phyloP scores from a whole-genome alignment of 164 flowering plant genomes.

The Cinnamomum micranthum region DNA sequence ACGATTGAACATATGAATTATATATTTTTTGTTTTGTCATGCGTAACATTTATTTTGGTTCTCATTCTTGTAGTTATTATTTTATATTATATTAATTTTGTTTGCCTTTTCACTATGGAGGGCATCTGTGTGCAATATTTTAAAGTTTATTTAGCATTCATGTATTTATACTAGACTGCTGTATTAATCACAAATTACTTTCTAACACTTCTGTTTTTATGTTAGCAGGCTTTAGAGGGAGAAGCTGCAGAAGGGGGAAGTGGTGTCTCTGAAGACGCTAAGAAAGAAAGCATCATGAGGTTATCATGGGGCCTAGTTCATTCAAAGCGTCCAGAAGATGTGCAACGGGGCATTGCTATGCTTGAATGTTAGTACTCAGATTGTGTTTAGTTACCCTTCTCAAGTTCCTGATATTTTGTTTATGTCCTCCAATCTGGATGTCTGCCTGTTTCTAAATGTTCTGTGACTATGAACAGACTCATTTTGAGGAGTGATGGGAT shows the following conservation, averaged over 20 bases:
- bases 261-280: conserved; percentile 48
- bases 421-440: background rate
- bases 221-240: conserved; percentile 69
- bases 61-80: background rate
- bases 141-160: background rate
- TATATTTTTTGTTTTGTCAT: background rate
- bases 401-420: background rate
- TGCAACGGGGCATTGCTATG: conserved; percentile 94
- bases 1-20: background rate
- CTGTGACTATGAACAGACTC: background rate
- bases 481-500: too few species aligned
- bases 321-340: conserved; percentile 78
- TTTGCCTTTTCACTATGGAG: background rate
- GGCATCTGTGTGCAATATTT: background rate
- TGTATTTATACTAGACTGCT: too few species aligned
- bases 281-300: conserved; percentile 72
- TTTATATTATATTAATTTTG: background rate
- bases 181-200: too few species aligned
- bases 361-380: conserved; percentile 61
- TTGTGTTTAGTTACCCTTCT: background rate
- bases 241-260: conserved; percentile 62
- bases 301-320: conserved; percentile 98
- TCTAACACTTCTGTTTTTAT: background rate
- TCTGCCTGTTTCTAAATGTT: background rate
- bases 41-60: background rate